Conservation (phyloP, 1,284 basidiomycete species). For the Quambalaria eucalypti region DNA sequence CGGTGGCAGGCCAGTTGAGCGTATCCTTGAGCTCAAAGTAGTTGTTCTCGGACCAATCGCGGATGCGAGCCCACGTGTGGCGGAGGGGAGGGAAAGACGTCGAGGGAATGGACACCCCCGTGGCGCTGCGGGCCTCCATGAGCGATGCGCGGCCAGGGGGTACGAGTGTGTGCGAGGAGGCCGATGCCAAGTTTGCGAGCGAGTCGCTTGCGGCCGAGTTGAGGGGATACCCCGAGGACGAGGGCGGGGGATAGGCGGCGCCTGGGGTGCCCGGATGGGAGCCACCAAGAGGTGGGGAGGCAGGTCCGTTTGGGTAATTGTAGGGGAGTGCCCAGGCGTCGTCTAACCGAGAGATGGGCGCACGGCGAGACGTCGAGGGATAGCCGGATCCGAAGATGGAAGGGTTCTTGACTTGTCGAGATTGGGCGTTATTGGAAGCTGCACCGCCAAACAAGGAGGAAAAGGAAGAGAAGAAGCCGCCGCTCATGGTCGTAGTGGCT, state of each 20-base stretch:
- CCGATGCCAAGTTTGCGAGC: slow-evolving; percentile 17
- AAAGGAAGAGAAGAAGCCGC: slow-evolving; percentile 26
- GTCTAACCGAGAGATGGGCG: slow-evolving; percentile 17
- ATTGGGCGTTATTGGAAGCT: background rate
- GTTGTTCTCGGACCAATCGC: slow-evolving; percentile 30
- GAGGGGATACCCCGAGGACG: slow-evolving; percentile 13
- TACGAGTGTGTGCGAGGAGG: background rate
- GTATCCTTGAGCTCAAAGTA: slow-evolving; percentile 43
- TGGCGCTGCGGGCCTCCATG: slow-evolving; percentile 9
- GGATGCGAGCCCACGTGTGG: slow-evolving; percentile 42
- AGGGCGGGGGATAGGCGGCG: slow-evolving; percentile 14
- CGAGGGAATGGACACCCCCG: slow-evolving; percentile 25
- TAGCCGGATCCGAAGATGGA: slow-evolving; percentile 18
- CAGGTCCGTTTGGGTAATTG: slow-evolving; percentile 14
- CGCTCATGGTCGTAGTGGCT: background rate
- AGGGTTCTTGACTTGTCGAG: slow-evolving; percentile 7
- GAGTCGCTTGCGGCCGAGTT: slow-evolving; percentile 14
- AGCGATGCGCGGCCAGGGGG: background rate
- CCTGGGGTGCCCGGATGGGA: background rate
- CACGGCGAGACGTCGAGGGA: slow-evolving; percentile 21
- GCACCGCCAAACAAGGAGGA: slow-evolving; percentile 32
- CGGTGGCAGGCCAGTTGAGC: slow-evolving; percentile 40
- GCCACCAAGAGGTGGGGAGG: too few relatives aligned
- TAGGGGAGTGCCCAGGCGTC: slow-evolving; percentile 31
- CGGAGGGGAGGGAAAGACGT: slow-evolving; percentile 35